Conservation (phyloP, 2,329 filamentous ascomycete genomes). For the Cladosporium phlei region DNA sequence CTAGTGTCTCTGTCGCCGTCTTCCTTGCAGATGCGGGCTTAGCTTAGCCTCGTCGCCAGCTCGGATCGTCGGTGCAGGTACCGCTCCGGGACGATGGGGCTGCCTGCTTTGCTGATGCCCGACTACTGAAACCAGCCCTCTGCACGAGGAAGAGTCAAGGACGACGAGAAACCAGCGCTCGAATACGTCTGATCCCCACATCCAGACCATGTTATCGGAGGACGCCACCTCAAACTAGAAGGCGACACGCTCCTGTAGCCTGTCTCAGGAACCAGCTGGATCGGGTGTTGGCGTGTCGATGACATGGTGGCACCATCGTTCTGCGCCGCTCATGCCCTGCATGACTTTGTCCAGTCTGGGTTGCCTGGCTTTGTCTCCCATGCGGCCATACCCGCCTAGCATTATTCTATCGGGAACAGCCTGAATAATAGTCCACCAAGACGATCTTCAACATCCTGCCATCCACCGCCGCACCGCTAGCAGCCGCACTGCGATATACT, state of each 20-base stretch:
- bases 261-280: no score
- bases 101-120: constrained; percentile 4
- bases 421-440: constrained; percentile 1
- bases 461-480: constrained; percentile 1
- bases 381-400: not conserved
- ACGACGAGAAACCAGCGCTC: not conserved
- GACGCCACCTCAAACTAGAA: not conserved
- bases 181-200: not conserved
- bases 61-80: constrained; percentile 10
- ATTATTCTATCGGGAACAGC: not conserved
- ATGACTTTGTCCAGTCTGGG: no score
- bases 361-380: no score
- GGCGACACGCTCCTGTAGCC: no score
- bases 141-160: not conserved
- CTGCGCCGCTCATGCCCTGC: no score
- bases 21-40: constrained; percentile 9
- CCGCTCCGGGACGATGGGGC: constrained; percentile 7
- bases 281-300: no score
- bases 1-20: constrained; percentile 6
- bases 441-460: constrained; percentile 1
- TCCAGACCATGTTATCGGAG: not conserved
- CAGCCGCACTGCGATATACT: not conserved
- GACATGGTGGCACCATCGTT: no score
- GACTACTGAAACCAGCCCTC: constrained; percentile 4
- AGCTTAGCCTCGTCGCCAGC: constrained; percentile 10